Evolutionary conservation across 371 early-diverging fungal species (phyloP).

Genomic region (Fennellomyces sp.): DNA sequence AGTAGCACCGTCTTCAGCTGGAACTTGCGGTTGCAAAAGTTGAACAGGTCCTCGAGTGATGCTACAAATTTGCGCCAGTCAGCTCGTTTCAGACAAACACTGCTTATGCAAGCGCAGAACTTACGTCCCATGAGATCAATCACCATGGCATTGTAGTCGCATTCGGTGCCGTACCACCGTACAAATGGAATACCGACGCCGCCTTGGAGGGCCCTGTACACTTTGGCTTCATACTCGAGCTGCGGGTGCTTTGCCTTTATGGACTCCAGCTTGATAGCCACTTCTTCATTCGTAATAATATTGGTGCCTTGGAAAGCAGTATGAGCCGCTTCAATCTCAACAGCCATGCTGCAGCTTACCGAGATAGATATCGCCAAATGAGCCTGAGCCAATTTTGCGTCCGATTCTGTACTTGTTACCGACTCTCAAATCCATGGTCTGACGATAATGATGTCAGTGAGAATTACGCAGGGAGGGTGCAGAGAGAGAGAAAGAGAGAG

Average conservation of each 20-base stretch:
- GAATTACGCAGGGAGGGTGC: neutral
- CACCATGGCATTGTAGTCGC: conserved; percentile 97
- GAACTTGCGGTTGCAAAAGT: conserved; percentile 97
- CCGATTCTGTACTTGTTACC: conserved; percentile 96
- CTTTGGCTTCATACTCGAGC: conserved; percentile 96
- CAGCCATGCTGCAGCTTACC: too few species aligned
- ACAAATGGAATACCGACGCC: conserved; percentile 97
- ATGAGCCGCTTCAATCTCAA: too few species aligned
- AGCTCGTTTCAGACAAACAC: too few species aligned
- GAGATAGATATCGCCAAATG: conserved; percentile 99
- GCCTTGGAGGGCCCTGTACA: conserved; percentile 93
- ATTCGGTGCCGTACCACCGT: conserved; percentile 91
- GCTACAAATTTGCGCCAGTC: conserved; percentile 23
- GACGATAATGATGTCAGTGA: neutral
- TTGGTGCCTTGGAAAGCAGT: conserved; percentile 72
- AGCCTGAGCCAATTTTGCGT: conserved; percentile 98
- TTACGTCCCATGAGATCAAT: conserved; percentile 97
- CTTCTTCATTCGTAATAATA: conserved; percentile 92
- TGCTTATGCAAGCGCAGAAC: too few species aligned
- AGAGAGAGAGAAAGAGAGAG: neutral
- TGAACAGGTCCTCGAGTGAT: conserved; percentile 98
- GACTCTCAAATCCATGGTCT: conserved; percentile 62
- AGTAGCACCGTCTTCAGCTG: conserved; percentile 97
- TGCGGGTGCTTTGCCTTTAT: conserved; percentile 95
- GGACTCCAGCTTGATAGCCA: conserved; percentile 96